Percentiles rank a stretch among this genome's conserved stretches.
Evolutionary conservation across 2,329 filamentous ascomycete genomes (phyloP).

Genomic region (Ophiostoma montium): DNA sequence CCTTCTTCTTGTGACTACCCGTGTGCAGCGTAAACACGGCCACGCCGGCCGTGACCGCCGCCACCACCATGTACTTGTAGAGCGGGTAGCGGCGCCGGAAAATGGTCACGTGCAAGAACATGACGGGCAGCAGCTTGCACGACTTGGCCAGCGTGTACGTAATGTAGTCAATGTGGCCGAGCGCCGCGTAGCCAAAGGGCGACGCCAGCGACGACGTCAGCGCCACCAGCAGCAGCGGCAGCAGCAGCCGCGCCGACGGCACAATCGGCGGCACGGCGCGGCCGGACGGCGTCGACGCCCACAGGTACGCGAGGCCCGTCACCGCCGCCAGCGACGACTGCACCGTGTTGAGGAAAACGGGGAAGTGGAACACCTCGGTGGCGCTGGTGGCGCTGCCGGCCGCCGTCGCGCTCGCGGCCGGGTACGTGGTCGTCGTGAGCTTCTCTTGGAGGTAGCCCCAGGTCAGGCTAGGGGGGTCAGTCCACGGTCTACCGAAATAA

Average conservation of each 20-base stretch:
- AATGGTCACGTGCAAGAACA: constrained; percentile 87
- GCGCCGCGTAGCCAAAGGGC: constrained; percentile 88
- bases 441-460: constrained; percentile 97
- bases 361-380: constrained; percentile 71
- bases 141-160: constrained; percentile 95
- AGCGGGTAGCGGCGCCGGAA: constrained; percentile 82
- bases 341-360: constrained; percentile 90
- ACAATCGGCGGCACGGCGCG: constrained; percentile 51
- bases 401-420: constrained; percentile 35
- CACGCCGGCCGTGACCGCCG: constrained; percentile 80
- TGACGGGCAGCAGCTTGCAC: constrained; percentile 97
- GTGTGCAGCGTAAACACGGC: constrained; percentile 89
- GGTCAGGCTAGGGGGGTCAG: constrained; percentile 47
- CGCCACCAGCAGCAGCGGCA: constrained; percentile 71
- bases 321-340: constrained; percentile 80
- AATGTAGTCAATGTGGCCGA: constrained; percentile 93
- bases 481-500: background rate
- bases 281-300: constrained; percentile 42
- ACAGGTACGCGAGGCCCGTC: constrained; percentile 70
- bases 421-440: constrained; percentile 85
- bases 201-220: constrained; percentile 77
- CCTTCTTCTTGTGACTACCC: constrained; percentile 35
- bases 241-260: constrained; percentile 58
- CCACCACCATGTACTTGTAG: constrained; percentile 92
- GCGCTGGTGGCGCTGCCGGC: constrained; percentile 34